Conservation (phyloP, 163 green algal genomes). For the Trebouxiophyceae sp. region DNA sequence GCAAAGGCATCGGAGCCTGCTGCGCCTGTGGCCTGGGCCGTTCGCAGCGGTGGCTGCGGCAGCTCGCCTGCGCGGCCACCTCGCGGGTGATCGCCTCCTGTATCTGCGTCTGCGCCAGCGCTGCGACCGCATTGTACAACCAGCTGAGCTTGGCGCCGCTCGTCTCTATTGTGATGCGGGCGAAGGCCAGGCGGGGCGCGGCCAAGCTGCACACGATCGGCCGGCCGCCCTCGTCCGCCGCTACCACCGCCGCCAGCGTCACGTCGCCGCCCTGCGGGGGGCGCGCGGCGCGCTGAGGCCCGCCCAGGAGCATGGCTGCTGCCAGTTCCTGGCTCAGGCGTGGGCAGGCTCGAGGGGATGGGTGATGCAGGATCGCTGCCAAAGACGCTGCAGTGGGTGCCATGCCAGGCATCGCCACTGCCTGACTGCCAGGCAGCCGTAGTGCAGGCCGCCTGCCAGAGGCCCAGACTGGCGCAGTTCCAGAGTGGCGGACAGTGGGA, state of each 20-base stretch:
- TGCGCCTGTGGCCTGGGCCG: too few species aligned
- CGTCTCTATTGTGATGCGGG: not conserved
- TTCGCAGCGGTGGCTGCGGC: too few species aligned
- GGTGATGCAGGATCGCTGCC: too few species aligned
- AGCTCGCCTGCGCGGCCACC: constrained; percentile 4
- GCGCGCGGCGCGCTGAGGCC: not conserved
- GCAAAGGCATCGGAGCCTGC: too few species aligned
- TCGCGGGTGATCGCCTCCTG: constrained; percentile 6
- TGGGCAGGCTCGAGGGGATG: too few species aligned
- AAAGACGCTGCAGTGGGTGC: too few species aligned
- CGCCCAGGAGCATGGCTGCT: not conserved
- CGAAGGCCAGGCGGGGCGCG: not conserved
- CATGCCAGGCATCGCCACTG: too few species aligned
- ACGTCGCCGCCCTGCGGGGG: not conserved
- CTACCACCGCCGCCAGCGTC: not conserved
- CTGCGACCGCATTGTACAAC: constrained; percentile 6
- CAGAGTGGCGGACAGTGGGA: not conserved
- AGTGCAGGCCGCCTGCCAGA: too few species aligned
- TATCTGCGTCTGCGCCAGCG: constrained; percentile 1
- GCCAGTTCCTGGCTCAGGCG: too few species aligned
- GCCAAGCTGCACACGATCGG: not conserved
- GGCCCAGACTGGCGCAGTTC: too few species aligned
- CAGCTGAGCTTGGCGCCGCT: constrained; percentile 1
- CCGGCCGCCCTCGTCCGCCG: constrained; percentile 1
- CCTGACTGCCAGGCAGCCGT: too few species aligned